Base-by-base conservation (phyloP, 2,329 filamentous ascomycete genomes). In the Aureobasidium pullulans region DNA sequence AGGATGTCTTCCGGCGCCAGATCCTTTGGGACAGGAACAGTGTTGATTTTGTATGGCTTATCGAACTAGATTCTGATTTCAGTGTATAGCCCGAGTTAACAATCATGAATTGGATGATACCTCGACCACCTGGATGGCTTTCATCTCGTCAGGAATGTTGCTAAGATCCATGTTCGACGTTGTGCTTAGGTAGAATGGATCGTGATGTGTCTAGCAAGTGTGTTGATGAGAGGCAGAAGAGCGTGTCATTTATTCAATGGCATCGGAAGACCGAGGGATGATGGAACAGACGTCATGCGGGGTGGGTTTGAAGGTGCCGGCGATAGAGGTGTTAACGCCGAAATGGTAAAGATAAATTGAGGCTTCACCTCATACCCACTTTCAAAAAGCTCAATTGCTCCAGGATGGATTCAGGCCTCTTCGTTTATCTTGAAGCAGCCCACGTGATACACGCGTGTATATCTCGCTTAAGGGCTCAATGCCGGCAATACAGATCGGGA, bases 1-100 rank as follows among this genome's bases (percentile, higher is more conserved):
- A 85, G 77, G n/a, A 87, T 71, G 63, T 85, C 83, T 63, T 80
- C 65, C 0, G 78, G 75, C 4, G 71, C 68, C 15, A 84, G 76
- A 16, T 65, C 49, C 8, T 69, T 67, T 6, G 82, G 82, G 1
- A 79, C 75, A 11, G 77, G 73, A 34, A 84, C 68, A 15, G 73
- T 70, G 64, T 76, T 75, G 61, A 85, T 72, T 53, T 76, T 66
- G 69, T 86, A 84, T 6, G 82, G 81, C 62, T 78, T 73, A 63
- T 83, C 76, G 75, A 73, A 81, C 69, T 79, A 57, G 42, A 40
- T 28, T 15, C 16, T 54, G 13, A 57, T 16, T 28, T 54, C 31
- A 57, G 53, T 32, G 3, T 42, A 36, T n/a, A 39, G 46, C 28
- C 9, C 19, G 31, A 16, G 8, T 16, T 16, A 16, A 42, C 34